A percentile compares a stretch with the other conserved stretches of the same genome.
Conservation (phyloP, 192 early-diverging fungal species). For the Coemansia sp. region DNA sequence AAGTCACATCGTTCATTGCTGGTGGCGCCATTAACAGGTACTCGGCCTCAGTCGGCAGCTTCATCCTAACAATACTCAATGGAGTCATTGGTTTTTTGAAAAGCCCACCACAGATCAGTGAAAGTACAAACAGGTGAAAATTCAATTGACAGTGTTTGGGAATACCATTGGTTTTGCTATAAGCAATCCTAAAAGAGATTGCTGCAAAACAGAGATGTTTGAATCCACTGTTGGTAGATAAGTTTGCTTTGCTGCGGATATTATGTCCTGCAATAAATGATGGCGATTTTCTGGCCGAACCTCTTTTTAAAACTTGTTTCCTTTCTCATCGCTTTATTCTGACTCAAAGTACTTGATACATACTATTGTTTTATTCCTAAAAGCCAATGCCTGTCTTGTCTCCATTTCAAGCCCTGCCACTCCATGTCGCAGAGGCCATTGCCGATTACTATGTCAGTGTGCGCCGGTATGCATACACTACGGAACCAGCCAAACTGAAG, state of each 20-base stretch:
- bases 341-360: too few relatives aligned
- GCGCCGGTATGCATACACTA: not conserved
- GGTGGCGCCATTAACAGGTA: constrained; percentile 33
- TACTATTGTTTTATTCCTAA: too few relatives aligned
- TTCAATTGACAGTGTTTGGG: too few relatives aligned
- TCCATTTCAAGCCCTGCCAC: not conserved
- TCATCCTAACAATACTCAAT: constrained; percentile 18
- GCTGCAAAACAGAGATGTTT: too few relatives aligned
- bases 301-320: too few relatives aligned
- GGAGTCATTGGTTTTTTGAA: constrained; percentile 21
- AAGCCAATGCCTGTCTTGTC: not conserved
- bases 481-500: not conserved
- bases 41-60: constrained; percentile 8
- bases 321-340: too few relatives aligned
- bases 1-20: constrained; percentile 39
- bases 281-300: too few relatives aligned
- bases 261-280: too few relatives aligned
- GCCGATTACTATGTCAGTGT: not conserved
- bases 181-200: too few relatives aligned
- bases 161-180: too few relatives aligned
- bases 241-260: too few relatives aligned
- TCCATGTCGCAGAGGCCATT: not conserved
- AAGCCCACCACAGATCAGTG: constrained; percentile 4
- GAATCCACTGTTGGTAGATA: too few relatives aligned
- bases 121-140: not conserved